Conservation (phyloP, 2,329 filamentous ascomycete genomes). For the Colletotrichum sp. region DNA sequence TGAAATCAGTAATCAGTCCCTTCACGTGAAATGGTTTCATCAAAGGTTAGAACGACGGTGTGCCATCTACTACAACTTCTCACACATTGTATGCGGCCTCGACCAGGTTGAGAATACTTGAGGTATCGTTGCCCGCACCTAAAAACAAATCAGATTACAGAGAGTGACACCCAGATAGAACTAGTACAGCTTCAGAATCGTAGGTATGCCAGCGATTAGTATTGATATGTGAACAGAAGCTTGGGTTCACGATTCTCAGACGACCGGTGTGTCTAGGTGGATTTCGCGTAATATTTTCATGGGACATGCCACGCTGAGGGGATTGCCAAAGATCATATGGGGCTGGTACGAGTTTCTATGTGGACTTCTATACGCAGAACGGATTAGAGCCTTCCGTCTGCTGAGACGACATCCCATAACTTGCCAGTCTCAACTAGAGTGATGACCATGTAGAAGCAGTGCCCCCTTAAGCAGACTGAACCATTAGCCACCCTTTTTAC, state of each 20-base stretch:
- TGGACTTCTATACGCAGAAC: background rate
- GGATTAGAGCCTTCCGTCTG: background rate
- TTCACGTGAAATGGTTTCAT: background rate
- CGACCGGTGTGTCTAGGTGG: background rate
- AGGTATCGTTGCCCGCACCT: background rate
- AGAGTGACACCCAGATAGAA: no score
- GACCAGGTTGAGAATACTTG: background rate
- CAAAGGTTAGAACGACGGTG: background rate
- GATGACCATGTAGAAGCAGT: background rate
- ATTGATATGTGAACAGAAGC: no score
- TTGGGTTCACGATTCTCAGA: background rate
- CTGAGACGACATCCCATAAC: background rate
- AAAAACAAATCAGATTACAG: no score
- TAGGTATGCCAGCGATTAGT: background rate
- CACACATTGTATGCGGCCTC: background rate
- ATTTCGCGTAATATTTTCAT: background rate
- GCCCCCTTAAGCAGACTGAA: background rate
- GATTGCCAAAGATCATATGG: no score
- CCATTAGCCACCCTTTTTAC: background rate
- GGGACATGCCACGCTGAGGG: no score
- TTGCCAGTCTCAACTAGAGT: background rate
- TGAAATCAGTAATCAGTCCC: background rate
- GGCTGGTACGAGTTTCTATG: accelerated
- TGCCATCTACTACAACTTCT: background rate
- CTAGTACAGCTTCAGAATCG: no score